Conservation (phyloP, 805 yeast genomes). For the Pichia rugopelliculosa region DNA sequence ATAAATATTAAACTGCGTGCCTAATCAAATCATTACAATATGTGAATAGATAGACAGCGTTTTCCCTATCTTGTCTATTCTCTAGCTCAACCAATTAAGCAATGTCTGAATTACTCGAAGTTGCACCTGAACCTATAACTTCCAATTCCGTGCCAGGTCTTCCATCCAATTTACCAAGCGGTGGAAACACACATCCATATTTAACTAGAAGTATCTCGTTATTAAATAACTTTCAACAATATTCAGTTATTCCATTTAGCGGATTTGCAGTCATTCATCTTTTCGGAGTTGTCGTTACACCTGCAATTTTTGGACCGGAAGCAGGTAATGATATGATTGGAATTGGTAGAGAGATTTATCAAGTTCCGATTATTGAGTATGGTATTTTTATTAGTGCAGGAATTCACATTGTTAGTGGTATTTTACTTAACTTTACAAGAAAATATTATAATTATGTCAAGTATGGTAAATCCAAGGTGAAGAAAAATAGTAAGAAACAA, state of each 20-base stretch:
- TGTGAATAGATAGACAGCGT: no score
- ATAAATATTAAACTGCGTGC: no score
- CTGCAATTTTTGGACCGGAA: slow-evolving; percentile 37
- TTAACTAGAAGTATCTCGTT: slow-evolving; percentile 2
- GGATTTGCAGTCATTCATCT: slow-evolving; percentile 53
- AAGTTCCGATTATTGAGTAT: slow-evolving; percentile 43
- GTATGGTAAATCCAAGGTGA: slow-evolving; percentile 15
- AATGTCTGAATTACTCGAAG: slow-evolving; percentile 7
- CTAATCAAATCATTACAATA: no score
- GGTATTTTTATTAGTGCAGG: slow-evolving; percentile 39
- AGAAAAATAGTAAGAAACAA: slow-evolving; percentile 3
- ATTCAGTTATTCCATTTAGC: slow-evolving; percentile 51
- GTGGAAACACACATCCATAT: slow-evolving; percentile 8
- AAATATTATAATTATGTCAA: slow-evolving; percentile 23
- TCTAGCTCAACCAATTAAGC: neutral
- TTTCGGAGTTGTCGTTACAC: slow-evolving; percentile 45
- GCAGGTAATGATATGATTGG: slow-evolving; percentile 49
- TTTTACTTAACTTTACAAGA: slow-evolving; percentile 35
- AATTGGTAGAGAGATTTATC: slow-evolving; percentile 56
- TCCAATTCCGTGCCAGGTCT: slow-evolving; percentile 2
- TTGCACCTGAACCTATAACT: slow-evolving; percentile 11
- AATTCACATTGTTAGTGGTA: slow-evolving; percentile 49
- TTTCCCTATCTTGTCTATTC: neutral
- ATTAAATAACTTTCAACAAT: slow-evolving; percentile 37
- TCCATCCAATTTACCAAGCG: slow-evolving; percentile 3